Conservation (phyloP, 768 basidiomycete genomes). For the Agaricus subrufescens region DNA sequence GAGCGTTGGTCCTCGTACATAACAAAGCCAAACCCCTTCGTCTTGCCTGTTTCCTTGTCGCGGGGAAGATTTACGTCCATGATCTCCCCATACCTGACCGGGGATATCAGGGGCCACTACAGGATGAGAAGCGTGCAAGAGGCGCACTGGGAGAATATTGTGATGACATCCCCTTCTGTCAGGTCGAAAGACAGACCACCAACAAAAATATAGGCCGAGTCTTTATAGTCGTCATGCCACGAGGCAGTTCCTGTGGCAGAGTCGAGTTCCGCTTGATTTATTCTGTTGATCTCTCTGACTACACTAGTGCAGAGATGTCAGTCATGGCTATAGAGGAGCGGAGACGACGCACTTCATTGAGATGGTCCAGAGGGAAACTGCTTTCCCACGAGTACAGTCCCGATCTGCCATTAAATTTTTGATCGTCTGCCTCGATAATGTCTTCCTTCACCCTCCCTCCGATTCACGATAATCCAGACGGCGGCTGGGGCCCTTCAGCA, state of each 20-base stretch:
- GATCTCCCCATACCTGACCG: conserved; percentile 86
- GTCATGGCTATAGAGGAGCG: conserved; percentile 3
- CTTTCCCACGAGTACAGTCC: conserved; percentile 33
- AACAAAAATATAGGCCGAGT: conserved; percentile 93
- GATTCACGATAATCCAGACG: conserved; percentile 89
- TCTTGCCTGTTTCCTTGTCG: conserved; percentile 89
- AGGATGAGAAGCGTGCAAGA: background rate
- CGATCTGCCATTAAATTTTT: conserved; percentile 22
- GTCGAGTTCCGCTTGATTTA: conserved; percentile 87
- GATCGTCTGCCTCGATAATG: conserved; percentile 34
- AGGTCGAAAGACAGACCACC: conserved; percentile 86
- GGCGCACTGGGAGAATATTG: conserved; percentile 95
- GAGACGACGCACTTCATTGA: conserved; percentile 66
- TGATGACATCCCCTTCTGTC: conserved; percentile 96
- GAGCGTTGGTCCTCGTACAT: conserved; percentile 99
- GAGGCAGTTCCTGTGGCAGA: conserved; percentile 66
- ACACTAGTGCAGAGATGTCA: conserved; percentile 48
- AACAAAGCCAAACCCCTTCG: conserved; percentile 89
- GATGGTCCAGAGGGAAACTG: conserved; percentile 17
- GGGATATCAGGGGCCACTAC: background rate
- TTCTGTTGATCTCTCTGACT: conserved; percentile 88
- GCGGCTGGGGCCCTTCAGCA: conserved; percentile 87
- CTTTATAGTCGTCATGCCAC: conserved; percentile 98
- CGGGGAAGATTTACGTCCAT: conserved; percentile 94
- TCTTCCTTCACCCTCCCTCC: conserved; percentile 81